Percentiles rank a stretch among this genome's conserved stretches.
Evolutionary conservation across 2,329 filamentous ascomycete species (phyloP).

Genomic region (Exophiala phaeomuriformis): DNA sequence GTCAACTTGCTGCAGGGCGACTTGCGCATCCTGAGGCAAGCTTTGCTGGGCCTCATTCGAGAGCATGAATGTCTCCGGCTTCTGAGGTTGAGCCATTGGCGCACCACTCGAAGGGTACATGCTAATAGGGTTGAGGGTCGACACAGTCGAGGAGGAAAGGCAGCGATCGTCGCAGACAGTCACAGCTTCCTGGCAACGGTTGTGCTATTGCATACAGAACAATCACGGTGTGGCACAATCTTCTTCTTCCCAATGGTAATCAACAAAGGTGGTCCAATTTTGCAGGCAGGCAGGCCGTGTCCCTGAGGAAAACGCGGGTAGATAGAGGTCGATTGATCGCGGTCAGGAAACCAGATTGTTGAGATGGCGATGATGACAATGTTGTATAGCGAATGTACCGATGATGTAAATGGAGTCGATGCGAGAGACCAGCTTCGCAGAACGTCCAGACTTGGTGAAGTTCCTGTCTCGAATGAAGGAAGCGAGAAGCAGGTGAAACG

Average conservation of each 20-base stretch:
- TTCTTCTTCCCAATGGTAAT: slow-evolving; percentile 8
- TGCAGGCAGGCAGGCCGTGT: slow-evolving; percentile 2
- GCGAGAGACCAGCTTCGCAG: slow-evolving; percentile 27
- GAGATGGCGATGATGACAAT: slow-evolving; percentile 11
- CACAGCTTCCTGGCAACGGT: slow-evolving; percentile 2
- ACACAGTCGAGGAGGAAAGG: slow-evolving; percentile 18
- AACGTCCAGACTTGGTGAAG: slow-evolving; percentile 28
- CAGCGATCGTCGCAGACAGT: slow-evolving; percentile 17
- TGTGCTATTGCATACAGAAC: slow-evolving; percentile 5
- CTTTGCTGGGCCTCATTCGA: slow-evolving; percentile 95
- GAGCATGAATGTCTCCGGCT: slow-evolving; percentile 98
- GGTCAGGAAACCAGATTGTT: slow-evolving; percentile 6
- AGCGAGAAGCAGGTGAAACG: slow-evolving; percentile 27
- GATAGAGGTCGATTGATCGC: slow-evolving; percentile 1
- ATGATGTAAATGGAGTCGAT: slow-evolving; percentile 25
- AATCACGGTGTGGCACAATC: background rate
- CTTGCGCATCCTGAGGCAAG: slow-evolving; percentile 90
- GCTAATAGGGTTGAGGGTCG: slow-evolving; percentile 23
- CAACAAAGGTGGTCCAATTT: slow-evolving; percentile 3
- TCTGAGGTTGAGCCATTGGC: slow-evolving; percentile 84
- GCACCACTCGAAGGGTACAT: slow-evolving; percentile 77
- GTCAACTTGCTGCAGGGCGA: slow-evolving; percentile 95
- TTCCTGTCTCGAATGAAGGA: slow-evolving; percentile 24
- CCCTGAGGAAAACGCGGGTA: slow-evolving; percentile 3
- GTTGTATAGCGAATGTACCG: slow-evolving; percentile 22